Evolutionary conservation across 768 basidiomycete genomes (phyloP).

Genomic region (Russula emetica): DNA sequence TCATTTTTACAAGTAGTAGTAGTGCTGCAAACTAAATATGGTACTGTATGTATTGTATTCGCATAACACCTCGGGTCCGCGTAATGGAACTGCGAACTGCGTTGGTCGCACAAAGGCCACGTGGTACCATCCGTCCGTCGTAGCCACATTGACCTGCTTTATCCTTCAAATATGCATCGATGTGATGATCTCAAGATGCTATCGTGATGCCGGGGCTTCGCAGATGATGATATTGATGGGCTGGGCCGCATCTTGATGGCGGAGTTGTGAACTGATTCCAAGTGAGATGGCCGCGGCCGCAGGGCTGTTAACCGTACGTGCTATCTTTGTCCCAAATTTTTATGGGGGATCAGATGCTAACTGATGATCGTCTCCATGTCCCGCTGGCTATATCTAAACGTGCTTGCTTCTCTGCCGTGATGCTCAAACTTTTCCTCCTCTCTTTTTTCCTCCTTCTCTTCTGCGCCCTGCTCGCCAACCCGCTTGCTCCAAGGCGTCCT

Average conservation of each 20-base stretch:
- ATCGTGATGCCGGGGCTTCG: not conserved
- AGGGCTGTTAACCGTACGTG: not conserved
- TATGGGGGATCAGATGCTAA: not conserved
- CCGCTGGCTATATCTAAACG: not conserved
- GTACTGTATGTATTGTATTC: no score
- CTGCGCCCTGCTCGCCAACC: conserved; percentile 26
- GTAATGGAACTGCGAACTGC: no score
- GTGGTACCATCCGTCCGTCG: no score
- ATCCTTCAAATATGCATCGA: no score
- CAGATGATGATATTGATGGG: not conserved
- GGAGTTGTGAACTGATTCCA: not conserved
- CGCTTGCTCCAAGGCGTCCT: conserved; percentile 13
- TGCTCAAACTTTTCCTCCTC: conserved; percentile 12
- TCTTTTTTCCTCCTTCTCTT: conserved; percentile 9
- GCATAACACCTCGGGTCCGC: no score
- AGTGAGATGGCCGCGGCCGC: not conserved
- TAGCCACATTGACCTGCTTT: no score
- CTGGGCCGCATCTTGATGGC: not conserved
- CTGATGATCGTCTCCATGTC: not conserved
- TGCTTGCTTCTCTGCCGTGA: not conserved
- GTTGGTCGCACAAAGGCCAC: no score
- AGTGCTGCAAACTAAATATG: no score
- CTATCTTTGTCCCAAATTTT: no score
- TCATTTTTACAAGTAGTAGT: no score
- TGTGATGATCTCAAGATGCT: not conserved